Evolutionary conservation across 352 stramenopile species (phyloP).

Genomic region (Phytophthora macrochlamydospora): DNA sequence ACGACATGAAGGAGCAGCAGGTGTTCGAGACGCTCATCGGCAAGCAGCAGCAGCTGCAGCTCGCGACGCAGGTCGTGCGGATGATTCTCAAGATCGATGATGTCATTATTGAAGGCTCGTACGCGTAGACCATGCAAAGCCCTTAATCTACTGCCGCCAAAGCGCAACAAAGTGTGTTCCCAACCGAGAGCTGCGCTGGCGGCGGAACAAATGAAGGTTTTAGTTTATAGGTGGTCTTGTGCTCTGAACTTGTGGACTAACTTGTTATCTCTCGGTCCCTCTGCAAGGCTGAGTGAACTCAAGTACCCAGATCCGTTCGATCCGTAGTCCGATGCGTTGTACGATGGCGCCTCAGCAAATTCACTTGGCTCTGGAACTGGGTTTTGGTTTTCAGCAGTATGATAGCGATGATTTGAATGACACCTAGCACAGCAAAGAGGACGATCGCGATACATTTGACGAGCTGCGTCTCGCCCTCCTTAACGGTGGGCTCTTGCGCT

Average conservation of each 20-base stretch:
- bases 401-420: too few relatives aligned
- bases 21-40: slow-evolving; percentile 99
- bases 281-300: too few relatives aligned
- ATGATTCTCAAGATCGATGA: slow-evolving; percentile 99
- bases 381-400: too few relatives aligned
- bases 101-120: slow-evolving; percentile 96
- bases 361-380: too few relatives aligned
- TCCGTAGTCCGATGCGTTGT: too few relatives aligned
- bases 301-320: too few relatives aligned
- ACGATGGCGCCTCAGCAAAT: too few relatives aligned
- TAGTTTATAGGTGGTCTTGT: slow-evolving; percentile 33
- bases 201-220: slow-evolving; percentile 32
- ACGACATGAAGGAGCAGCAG: slow-evolving; percentile 98
- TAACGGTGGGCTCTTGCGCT: too few relatives aligned
- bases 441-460: too few relatives aligned
- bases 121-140: slow-evolving; percentile 62
- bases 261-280: not conserved
- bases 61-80: slow-evolving; percentile 99
- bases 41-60: slow-evolving; percentile 99
- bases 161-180: not conserved
- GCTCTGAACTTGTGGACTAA: not conserved
- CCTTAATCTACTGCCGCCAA: slow-evolving; percentile 21
- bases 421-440: too few relatives aligned
- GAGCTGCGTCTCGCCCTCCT: too few relatives aligned
- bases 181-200: slow-evolving; percentile 5